Evolutionary conservation across 176 grass and related monocot genomes (phyloP), one percentile per base, ranked within the genome.

Genomic region (Eleusine coracana): DNA sequence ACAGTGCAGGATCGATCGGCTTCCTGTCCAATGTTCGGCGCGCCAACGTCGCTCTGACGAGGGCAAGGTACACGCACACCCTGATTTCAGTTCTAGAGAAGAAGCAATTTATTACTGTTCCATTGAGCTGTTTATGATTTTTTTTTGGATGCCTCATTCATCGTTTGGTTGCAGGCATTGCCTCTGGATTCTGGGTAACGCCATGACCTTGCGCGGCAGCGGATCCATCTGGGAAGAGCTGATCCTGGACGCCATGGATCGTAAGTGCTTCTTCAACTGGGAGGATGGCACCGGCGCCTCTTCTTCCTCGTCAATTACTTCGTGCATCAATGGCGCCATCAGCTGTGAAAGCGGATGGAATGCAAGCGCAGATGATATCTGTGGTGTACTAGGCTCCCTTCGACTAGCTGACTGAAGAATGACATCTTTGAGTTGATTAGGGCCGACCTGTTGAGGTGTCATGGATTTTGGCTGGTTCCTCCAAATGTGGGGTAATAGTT

Each of bases 181-280:
- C 80, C 85, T 95, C 16, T 92, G 90, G 92, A 78, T 92, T n/a
- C 58, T 92, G 48, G 93, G 93, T 56, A 82, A 92, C 78, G 90
- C 83, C 12, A 6, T 34, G 73, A 95, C 93, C 29, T 61, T 95
- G 44, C 17, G 50, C 56, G 20, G 36, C 77, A 90, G 90, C 34
- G 79, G 59, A 9, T 95, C 90, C 14, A 77, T 95, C 46, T 95
- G 90, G 93, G 90, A 41, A 23, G 86, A 86, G 37, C 84, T 95
- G 39, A 82, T 90, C 42, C 58, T 23, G 21, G 87, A 92, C 74
- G 88, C 93, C 71, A 16, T 79, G 37, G 77, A 80, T 76, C 90
- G 93, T 37, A 44, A 65, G 21, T 89, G 93, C 66, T 92, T 89
- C 79, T 92, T 86, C 67, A 49, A 83, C 70, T 80, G 81, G 81